phyloP scores from a whole-genome alignment of 2,329 filamentous ascomycete genomes.

The Pyricularia pennisetigena region DNA sequence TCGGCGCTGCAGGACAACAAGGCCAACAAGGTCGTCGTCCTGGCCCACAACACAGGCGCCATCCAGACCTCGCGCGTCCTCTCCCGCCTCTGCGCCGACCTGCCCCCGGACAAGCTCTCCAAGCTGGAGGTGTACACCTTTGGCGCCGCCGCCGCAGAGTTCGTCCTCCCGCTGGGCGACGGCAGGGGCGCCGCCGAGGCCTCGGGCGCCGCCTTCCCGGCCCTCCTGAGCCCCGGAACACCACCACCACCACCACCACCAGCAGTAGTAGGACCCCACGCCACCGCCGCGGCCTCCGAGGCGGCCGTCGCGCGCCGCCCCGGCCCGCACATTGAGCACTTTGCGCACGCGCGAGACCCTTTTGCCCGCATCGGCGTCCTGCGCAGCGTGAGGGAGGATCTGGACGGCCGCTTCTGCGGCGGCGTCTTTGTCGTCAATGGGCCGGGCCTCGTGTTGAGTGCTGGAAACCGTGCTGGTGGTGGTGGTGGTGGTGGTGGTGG shows the following conservation, averaged over 20 bases:
- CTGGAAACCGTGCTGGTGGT: not conserved
- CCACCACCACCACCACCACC: too few species aligned
- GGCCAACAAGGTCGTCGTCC: conserved; percentile 23
- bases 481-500: too few species aligned
- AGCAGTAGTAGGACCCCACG: not conserved
- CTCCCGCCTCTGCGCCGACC: conserved; percentile 25
- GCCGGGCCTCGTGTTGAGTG: not conserved
- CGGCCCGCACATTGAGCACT: conserved; percentile 24
- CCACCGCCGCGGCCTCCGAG: conserved; percentile 4
- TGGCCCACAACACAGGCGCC: conserved; percentile 30
- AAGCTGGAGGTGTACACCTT: conserved; percentile 35
- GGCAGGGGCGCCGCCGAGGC: conserved; percentile 7
- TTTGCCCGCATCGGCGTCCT: conserved; percentile 28
- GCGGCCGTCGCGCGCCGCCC: conserved; percentile 5
- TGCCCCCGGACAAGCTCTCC: conserved; percentile 22
- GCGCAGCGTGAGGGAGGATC: conserved; percentile 22
- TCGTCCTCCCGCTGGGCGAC: conserved; percentile 22
- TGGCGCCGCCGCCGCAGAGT: conserved; percentile 27
- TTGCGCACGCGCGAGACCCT: conserved; percentile 24
- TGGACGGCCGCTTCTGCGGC: conserved; percentile 27
- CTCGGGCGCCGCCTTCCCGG: not conserved
- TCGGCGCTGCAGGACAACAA: conserved; percentile 22
- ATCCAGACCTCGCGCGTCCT: conserved; percentile 24
- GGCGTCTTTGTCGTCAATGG: conserved; percentile 24
- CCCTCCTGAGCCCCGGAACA: not conserved